Base-by-base conservation (phyloP, 441 rosid genomes). In the Adansonia rubrostipa region DNA sequence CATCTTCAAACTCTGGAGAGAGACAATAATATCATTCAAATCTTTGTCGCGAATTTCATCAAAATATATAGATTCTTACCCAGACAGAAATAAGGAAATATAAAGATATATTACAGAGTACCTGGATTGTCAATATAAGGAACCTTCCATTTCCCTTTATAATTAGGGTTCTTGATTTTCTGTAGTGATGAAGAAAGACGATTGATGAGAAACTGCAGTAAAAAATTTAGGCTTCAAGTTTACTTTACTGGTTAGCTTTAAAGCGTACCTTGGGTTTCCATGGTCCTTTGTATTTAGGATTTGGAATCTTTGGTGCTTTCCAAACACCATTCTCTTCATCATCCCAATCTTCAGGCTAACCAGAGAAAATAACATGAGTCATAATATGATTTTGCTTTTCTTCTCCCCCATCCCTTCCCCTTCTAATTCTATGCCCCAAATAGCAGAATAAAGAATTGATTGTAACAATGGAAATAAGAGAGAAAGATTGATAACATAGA, bases 51-150 rank as follows among this genome's bases (percentile, higher is more conserved):
- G 58, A 58, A 58, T 11, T 11, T 58, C 19, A 42, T 58, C 51
- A 28, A 56, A 73, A 10, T 73, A 9, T 15, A 71, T 7, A 15
- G 19, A 8, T 51, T 71, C 20, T 50, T 51, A 4, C 28, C 22
- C 40, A 3, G 14, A 24, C 14, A 51, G 5, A n/a, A 9, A 9
- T n/a, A 57, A 17, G 15, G 28, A 73, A 57, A 36, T 77, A 53
- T 53, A 19, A 64, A 64, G 20, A 28, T 62, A 6, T 8, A 75
- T 15, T 24, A 44, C 33, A 40, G 19, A 22, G 48, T 85, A 88
- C 98, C 97, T 84, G 98, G 99, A 82, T 95, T 95, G 81, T 95
- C 93, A 77, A 90, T 87, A 85, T 92, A 95, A 69, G 93, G 97
- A 84, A 72, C 83, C 90, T 82, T 95, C 99, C 99, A 95, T 80